Evolutionary conservation across 2,329 filamentous ascomycete genomes (phyloP), one percentile per base, ranked within the genome.

Genomic region (Fusarium fracticaudum): DNA sequence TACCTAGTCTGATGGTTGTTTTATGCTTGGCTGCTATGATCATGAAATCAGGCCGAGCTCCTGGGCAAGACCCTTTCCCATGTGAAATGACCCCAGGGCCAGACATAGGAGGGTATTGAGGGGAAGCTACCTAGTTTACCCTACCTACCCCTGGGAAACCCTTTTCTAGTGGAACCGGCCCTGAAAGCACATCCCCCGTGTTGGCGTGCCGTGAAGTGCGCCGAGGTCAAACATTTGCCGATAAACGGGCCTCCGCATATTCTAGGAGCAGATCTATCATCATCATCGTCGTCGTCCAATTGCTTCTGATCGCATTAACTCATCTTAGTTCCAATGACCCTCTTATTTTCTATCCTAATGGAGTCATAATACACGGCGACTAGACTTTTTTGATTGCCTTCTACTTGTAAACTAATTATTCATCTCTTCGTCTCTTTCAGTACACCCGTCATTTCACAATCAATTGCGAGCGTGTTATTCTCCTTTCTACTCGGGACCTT

Each of bases 221-320:
- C 73, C 73, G 73, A 76, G 73, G 73, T 75, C 71, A 58, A 58
- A 67, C 51, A 51, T 62, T 73, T 74, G 67, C 71, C 71, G 71
- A 74, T 69, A 64, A 74, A 71, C 71, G 59, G 62, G 63, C 72
- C 69, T 75, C 66, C 72, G 60, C 64, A 59, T 38, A 35, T n/a
- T 62, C 51, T 43, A 37, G 60, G 44, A 54, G 61, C 62, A 75
- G 72, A 75, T 70, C 72, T 48, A 62, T 33, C 69, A 61, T 73
- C 69, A 63, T 70, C 65, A 59, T 67, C 72, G 57, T 54, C 35
- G 33, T 35, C 17, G 17, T 37, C 48, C 67, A 70, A 50, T 75
- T 68, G 65, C 72, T 74, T 74, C 72, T 74, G 71, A 72, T 74
- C 40, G 57, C 51, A 63, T 63, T 67, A 62, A 61, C 40, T 54